Base-by-base conservation (phyloP, 352 stramenopile species). In the Chrysophaeum taylorii region DNA sequence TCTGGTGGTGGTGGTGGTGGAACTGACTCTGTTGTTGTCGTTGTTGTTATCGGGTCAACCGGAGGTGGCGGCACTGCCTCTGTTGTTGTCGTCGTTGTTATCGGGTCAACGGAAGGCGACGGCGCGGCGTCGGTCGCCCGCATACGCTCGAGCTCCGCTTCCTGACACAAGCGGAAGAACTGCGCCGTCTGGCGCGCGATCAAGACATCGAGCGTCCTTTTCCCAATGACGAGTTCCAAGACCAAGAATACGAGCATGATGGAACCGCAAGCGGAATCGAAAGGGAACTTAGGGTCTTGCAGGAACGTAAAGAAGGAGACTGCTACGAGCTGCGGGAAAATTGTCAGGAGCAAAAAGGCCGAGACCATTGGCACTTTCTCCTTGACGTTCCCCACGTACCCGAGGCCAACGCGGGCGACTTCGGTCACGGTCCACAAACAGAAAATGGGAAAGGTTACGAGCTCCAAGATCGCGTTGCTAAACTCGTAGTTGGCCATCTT, bases 81-180 rank as follows among this genome's bases (percentile, higher is more conserved):
- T n/a, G n/a, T n/a, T n/a, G n/a, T n/a, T n/a, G n/a, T n/a, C n/a
- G n/a, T n/a, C n/a, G n/a, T n/a, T n/a, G n/a, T n/a, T n/a, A n/a
- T n/a, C n/a, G n/a, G n/a, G n/a, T n/a, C n/a, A n/a, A n/a, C n/a
- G n/a, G n/a, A n/a, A n/a, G n/a, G n/a, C n/a, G n/a, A n/a, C n/a
- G n/a, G n/a, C n/a, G n/a, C n/a, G n/a, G n/a, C n/a, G n/a, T n/a
- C n/a, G n/a, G n/a, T n/a, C n/a, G n/a, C n/a, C n/a, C n/a, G n/a
- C n/a, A n/a, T n/a, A n/a, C n/a, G n/a, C n/a, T 70, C 64, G 35
- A 64, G 29, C 36, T 70, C 64, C 36, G 60, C 69, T 31, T 73
- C 69, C 41, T 73, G 69, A 33, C 69, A 73, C 23, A 73, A 61
- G 14, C 69, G 53, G 61, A 68, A 73, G 57, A 73, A 73, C 31